Percentiles rank a stretch among this genome's conserved stretches.
These are phyloP conservation scores for Trichosporon sp. DNA, from an alignment of 1,284 basidiomycete genomes.

Conservation along the genomic window DNA sequence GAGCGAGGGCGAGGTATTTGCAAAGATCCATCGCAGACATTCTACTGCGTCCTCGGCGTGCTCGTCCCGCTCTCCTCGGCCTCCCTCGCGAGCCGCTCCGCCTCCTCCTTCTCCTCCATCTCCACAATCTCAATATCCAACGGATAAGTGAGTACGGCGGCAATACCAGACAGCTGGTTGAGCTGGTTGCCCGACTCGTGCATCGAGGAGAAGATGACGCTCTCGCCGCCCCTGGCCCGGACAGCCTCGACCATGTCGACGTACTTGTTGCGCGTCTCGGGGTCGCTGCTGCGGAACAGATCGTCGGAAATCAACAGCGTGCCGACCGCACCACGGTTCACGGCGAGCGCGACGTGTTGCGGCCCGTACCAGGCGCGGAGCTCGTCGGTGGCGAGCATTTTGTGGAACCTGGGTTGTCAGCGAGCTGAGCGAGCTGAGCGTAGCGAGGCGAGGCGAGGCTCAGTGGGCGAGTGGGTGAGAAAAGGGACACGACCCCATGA, in stretches of 20 bases:
- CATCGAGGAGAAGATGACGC: conserved; percentile 97
- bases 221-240: conserved; percentile 84
- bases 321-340: conserved; percentile 89
- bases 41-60: conserved; percentile 22
- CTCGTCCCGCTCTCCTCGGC: background rate
- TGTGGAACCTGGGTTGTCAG: conserved; percentile 73
- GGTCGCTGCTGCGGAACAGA: conserved; percentile 82
- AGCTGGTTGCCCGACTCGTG: conserved; percentile 97
- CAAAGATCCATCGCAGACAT: too few relatives aligned
- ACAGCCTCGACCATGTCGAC: conserved; percentile 89
- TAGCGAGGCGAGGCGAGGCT: background rate
- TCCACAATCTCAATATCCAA: conserved; percentile 93
- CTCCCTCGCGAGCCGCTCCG: conserved; percentile 53
- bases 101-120: conserved; percentile 80
- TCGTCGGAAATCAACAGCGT: conserved; percentile 94
- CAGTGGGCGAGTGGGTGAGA: too few relatives aligned
- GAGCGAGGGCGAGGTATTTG: too few relatives aligned
- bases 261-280: conserved; percentile 75
- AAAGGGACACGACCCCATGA: too few relatives aligned
- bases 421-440: conserved; percentile 9
- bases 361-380: conserved; percentile 98
- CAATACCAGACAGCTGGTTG: conserved; percentile 88
- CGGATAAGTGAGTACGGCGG: conserved; percentile 94
- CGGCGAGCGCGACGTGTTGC: conserved; percentile 86
- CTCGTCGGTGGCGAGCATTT: conserved; percentile 92